Percentiles rank a stretch among this genome's conserved stretches.
Evolutionary conservation across 2,329 filamentous ascomycete genomes (phyloP).

Genomic region (Scedosporium dehoogii): DNA sequence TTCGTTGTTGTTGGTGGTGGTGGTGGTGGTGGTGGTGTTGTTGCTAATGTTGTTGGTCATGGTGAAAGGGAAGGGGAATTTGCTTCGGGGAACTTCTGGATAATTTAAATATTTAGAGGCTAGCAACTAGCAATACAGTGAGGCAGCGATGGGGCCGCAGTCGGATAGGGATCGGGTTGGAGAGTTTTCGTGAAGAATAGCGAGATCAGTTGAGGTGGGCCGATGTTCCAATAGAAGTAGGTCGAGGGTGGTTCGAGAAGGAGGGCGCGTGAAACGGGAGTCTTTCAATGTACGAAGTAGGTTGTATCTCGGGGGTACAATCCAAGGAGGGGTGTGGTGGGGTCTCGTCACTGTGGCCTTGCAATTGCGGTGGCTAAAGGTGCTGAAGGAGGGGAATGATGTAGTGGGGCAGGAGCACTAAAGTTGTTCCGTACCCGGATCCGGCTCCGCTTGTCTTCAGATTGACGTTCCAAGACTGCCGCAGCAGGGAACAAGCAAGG

Average conservation of each 20-base stretch:
- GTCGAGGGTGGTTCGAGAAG: conserved; percentile 7
- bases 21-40: neutral
- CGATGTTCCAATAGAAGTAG: conserved; percentile 1
- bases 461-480: neutral
- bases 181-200: neutral
- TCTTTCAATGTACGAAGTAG: neutral
- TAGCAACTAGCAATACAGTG: neutral
- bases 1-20: conserved; percentile 18
- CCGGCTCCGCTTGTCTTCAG: neutral
- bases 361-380: neutral
- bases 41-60: conserved; percentile 6
- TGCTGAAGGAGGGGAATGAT: neutral
- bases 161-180: neutral
- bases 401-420: neutral
- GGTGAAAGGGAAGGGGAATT: neutral
- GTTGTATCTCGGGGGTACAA: neutral
- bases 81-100: too few species aligned
- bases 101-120: neutral
- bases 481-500: too few species aligned
- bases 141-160: neutral
- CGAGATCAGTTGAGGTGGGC: conserved; percentile 3
- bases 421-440: neutral
- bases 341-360: neutral
- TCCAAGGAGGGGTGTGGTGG: neutral
- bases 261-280: conserved; percentile 4